Evolutionary conservation across 1,284 basidiomycete species (phyloP), one percentile per base, ranked within the genome.

Genomic region (Butyriboletus appendiculatus): DNA sequence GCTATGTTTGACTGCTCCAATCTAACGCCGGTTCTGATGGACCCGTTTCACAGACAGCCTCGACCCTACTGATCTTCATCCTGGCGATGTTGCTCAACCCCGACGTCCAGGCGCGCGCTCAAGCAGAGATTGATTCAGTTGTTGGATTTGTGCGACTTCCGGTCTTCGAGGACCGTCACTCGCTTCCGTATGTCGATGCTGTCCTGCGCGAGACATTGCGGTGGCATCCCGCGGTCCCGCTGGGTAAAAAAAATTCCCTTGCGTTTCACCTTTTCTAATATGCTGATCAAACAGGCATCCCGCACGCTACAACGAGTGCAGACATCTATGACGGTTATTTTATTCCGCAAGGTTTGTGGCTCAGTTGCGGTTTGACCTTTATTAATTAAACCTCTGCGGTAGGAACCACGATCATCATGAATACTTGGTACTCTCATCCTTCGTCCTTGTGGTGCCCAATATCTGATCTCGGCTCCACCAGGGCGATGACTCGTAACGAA

Each of bases 401-500:
- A 71, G 65, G 66, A 14, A 59, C 65, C 8, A 69, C 67, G 30
- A 56, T 67, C 38, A 62, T 67, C 35, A 61, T 66, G 63, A 67
- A 71, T 34, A 61, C 44, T 10, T 66, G 66, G 68, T 63, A 42
- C 2, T 49, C 22, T 16, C 22, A 5, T 30, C 34, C 3, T 8
- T 8, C 20, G 12, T 5, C 10, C 5, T 46, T n/a, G 7, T 32
- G 24, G 11, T 28, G 1, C 1, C 12, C n/a, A 4, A n/a, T 22
- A 32, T 46, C 47, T 50, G 15, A 61, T 44, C 20, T 33, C 1
- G 10, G 2, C 5, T 32, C 26, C 2, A n/a, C 16, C 37, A 63
- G 63, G 58, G 66, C 68, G 18, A 66, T 68, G 56, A 64, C 66
- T 16, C 65, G 58, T 26, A 68, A 70, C 41, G 66, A 70, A 48